These are phyloP conservation scores for Xerophyta viscosa DNA, from an alignment of 106 monocot species.

Conservation along the genomic window DNA sequence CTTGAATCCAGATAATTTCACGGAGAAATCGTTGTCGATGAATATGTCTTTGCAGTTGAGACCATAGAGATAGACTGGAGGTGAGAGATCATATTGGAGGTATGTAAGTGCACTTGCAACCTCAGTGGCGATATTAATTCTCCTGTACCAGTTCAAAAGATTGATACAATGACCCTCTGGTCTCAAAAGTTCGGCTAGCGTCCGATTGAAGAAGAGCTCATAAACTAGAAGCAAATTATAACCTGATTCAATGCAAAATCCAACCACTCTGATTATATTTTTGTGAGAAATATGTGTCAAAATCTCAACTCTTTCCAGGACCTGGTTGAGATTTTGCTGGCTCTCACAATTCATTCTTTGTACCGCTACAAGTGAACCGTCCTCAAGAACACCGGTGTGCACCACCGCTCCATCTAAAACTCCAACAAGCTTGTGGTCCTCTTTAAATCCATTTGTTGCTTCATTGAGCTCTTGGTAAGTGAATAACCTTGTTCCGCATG, in stretches of 20 bases:
- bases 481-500: constrained; percentile 32
- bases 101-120: constrained; percentile 56
- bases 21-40: constrained; percentile 24
- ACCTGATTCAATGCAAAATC: constrained; percentile 47
- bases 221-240: constrained; percentile 57
- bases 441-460: constrained; percentile 65
- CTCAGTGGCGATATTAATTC: constrained; percentile 62
- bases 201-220: constrained; percentile 44
- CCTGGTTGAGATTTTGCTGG: constrained; percentile 21
- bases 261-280: constrained; percentile 59
- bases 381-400: constrained; percentile 44
- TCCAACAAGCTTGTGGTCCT: constrained; percentile 29
- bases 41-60: constrained; percentile 60
- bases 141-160: constrained; percentile 58
- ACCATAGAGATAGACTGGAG: constrained; percentile 31
- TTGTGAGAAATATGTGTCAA: constrained; percentile 50
- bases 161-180: constrained; percentile 15
- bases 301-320: constrained; percentile 38
- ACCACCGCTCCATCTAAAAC: constrained; percentile 31
- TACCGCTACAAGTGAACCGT: constrained; percentile 61
- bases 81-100: constrained; percentile 40
- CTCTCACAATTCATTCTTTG: constrained; percentile 50
- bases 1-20: constrained; percentile 56
- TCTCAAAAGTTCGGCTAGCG: constrained; percentile 41
- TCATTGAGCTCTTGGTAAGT: constrained; percentile 75